These are phyloP conservation scores for Epithemia pelagica DNA, from an alignment of 108 stramenopile genomes.

Conservation along the genomic window DNA sequence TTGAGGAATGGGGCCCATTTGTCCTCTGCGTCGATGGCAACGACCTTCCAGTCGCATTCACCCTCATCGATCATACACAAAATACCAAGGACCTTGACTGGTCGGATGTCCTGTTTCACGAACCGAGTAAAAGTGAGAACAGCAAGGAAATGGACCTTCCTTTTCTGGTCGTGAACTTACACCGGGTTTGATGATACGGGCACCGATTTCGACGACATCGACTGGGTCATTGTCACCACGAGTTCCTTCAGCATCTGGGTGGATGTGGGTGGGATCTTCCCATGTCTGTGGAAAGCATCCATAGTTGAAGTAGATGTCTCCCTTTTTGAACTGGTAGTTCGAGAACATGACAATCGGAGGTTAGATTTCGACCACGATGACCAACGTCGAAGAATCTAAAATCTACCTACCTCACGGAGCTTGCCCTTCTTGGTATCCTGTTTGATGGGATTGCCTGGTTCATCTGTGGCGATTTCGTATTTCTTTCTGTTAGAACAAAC, in stretches of 20 bases:
- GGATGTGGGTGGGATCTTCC: conserved; percentile 94
- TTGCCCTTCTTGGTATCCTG: conserved; percentile 93
- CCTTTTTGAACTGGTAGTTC: conserved; percentile 68
- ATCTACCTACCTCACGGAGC: conserved; percentile 76
- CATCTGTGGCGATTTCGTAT: conserved; percentile 93
- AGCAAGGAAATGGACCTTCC: neutral
- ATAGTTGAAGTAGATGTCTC: conserved; percentile 98
- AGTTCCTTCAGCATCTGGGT: conserved; percentile 88
- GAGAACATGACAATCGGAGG: conserved; percentile 2
- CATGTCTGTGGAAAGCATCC: conserved; percentile 96
- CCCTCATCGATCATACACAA: conserved; percentile 98
- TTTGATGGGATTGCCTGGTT: conserved; percentile 95
- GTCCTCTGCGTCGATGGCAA: conserved; percentile 90
- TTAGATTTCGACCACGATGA: neutral
- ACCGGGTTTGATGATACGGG: conserved; percentile 61
- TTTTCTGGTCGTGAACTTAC: conserved; percentile 34
- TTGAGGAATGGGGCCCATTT: conserved; percentile 94
- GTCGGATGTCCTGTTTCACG: conserved; percentile 72
- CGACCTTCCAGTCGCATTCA: conserved; percentile 98
- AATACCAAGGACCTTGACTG: conserved; percentile 95
- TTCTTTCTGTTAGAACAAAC: conserved; percentile 74
- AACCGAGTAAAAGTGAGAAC: neutral
- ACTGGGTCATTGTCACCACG: conserved; percentile 41
- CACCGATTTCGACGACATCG: conserved; percentile 83
- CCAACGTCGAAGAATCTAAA: neutral